phyloP scores from a whole-genome alignment of 2,329 filamentous ascomycete species.

The Aspergillus pseudoglaucus region DNA sequence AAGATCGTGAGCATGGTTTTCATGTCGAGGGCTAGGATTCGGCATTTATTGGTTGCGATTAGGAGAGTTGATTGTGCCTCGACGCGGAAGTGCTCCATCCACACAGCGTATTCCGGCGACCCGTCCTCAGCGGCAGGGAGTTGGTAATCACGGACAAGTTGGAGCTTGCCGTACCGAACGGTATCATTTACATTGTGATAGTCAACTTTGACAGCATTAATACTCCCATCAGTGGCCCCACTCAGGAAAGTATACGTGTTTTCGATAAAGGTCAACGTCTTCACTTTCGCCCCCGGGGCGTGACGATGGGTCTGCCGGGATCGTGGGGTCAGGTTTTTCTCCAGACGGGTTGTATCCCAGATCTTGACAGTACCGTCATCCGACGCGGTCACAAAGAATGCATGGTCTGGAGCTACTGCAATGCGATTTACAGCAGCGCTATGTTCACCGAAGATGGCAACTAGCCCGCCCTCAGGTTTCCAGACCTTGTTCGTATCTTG shows the following conservation, averaged over 20 bases:
- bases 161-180: slow-evolving; percentile 70
- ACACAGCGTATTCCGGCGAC: slow-evolving; percentile 68
- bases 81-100: slow-evolving; percentile 85
- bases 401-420: slow-evolving; percentile 76
- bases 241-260: slow-evolving; percentile 91
- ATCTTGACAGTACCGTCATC: slow-evolving; percentile 87
- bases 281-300: slow-evolving; percentile 62
- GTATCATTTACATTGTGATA: slow-evolving; percentile 53
- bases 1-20: slow-evolving; percentile 79
- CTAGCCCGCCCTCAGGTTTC: slow-evolving; percentile 75
- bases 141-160: slow-evolving; percentile 70
- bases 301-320: slow-evolving; percentile 82
- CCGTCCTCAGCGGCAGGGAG: slow-evolving; percentile 42
- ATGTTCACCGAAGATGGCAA: slow-evolving; percentile 87
- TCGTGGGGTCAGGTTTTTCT: slow-evolving; percentile 82
- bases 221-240: slow-evolving; percentile 80
- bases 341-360: slow-evolving; percentile 85
- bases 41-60: slow-evolving; percentile 77
- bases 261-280: slow-evolving; percentile 83
- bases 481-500: slow-evolving; percentile 58
- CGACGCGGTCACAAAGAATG: slow-evolving; percentile 89
- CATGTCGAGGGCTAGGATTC: slow-evolving; percentile 77
- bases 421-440: slow-evolving; percentile 74
- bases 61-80: slow-evolving; percentile 77
- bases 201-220: slow-evolving; percentile 83